Percentiles rank a stretch among this genome's conserved stretches.
phyloP scores from a whole-genome alignment of 495 filamentous ascomycete genomes.

The Tuber aestivum region DNA sequence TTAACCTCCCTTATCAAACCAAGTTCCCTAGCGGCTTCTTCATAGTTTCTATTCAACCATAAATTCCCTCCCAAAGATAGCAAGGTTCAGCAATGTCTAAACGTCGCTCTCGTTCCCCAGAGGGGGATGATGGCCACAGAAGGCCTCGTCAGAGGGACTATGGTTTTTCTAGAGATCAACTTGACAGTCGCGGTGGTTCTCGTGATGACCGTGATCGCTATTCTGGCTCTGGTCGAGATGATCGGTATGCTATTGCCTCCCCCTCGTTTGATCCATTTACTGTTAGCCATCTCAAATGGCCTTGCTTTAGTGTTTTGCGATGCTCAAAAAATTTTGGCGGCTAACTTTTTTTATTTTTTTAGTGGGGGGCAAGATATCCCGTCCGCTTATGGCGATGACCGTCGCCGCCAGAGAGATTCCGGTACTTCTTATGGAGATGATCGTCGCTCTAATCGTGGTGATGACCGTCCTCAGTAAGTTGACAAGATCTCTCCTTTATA shows the following conservation, averaged over 20 bases:
- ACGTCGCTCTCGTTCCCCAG: constrained; percentile 19
- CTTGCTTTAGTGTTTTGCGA: background rate
- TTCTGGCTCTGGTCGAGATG: background rate
- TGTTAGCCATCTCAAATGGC: background rate
- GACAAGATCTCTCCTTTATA: background rate
- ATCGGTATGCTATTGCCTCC: background rate
- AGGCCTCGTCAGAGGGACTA: background rate
- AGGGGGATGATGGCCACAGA: constrained; percentile 7
- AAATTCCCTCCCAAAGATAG: background rate
- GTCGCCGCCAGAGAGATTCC: constrained; percentile 10
- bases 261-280: background rate
- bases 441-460: background rate
- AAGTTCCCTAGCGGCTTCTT: background rate
- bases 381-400: constrained; percentile 10
- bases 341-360: background rate
- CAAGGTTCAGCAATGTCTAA: constrained; percentile 11
- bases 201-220: constrained; percentile 10
- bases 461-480: constrained; percentile 3
- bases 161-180: background rate
- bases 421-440: background rate
- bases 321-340: background rate
- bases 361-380: background rate
- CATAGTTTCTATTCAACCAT: background rate
- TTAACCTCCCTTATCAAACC: background rate
- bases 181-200: background rate